These are phyloP conservation scores for Candolleomyces aberdarensis DNA, from an alignment of 768 basidiomycete genomes.

Conservation along the genomic window DNA sequence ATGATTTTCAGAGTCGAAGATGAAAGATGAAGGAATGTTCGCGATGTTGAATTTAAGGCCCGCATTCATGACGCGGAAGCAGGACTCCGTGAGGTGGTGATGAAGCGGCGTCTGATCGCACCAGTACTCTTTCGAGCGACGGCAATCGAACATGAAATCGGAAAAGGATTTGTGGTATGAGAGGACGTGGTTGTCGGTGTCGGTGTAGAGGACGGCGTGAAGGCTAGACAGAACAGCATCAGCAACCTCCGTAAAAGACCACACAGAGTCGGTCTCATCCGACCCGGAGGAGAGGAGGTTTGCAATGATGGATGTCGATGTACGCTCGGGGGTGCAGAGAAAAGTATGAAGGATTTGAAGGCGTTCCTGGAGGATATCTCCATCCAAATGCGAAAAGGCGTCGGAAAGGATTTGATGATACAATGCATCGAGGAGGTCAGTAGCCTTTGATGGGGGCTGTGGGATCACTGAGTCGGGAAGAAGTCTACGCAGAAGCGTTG, in stretches of 20 bases:
- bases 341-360: constrained; percentile 9
- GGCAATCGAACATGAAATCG: constrained; percentile 10
- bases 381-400: constrained; percentile 1
- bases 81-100: constrained; percentile 3
- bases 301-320: constrained; percentile 8
- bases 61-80: constrained; percentile 9
- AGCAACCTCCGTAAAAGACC: neutral
- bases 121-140: constrained; percentile 7
- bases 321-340: constrained; percentile 2
- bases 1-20: constrained; percentile 6
- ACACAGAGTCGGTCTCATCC: neutral
- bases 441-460: neutral
- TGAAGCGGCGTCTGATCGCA: constrained; percentile 6
- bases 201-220: constrained; percentile 10
- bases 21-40: constrained; percentile 13
- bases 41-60: constrained; percentile 16
- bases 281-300: neutral
- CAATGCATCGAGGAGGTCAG: constrained; percentile 1
- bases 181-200: neutral
- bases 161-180: constrained; percentile 14
- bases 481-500: neutral
- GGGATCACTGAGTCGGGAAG: neutral
- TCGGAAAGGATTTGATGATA: constrained; percentile 7
- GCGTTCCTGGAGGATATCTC: neutral
- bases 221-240: constrained; percentile 4